Percentiles rank a stretch among this genome's conserved stretches.
These are phyloP conservation scores for Styphnolobium japonicum DNA, from an alignment of 306 rosid genomes.

Conservation along the genomic window DNA sequence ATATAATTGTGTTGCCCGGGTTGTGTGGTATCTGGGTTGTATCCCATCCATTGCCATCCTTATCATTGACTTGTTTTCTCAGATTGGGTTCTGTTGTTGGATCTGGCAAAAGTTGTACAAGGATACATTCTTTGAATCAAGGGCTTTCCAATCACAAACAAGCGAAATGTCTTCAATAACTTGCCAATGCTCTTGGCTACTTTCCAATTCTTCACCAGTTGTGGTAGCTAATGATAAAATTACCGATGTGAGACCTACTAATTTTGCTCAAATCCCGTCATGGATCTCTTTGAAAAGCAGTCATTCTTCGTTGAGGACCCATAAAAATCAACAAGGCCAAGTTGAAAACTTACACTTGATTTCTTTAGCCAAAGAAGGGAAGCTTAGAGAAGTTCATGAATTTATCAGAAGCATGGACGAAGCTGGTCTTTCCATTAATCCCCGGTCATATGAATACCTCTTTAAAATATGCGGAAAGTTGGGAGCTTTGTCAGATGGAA, in stretches of 20 bases:
- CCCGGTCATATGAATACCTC: conserved; percentile 40
- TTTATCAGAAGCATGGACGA: conserved; percentile 47
- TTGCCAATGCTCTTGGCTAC: conserved; percentile 14
- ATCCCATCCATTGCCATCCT: not conserved
- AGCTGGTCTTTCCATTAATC: conserved; percentile 41
- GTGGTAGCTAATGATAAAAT: conserved; percentile 17
- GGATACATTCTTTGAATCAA: not conserved
- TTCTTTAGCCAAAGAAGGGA: conserved; percentile 54
- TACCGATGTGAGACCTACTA: conserved; percentile 26
- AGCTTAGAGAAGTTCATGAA: conserved; percentile 45
- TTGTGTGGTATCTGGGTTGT: not conserved
- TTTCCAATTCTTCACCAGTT: conserved; percentile 15
- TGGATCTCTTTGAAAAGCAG: conserved; percentile 49
- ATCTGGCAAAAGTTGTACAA: not conserved
- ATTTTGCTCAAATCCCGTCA: conserved; percentile 49
- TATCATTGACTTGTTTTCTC: not conserved
- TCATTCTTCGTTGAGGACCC: conserved; percentile 6
- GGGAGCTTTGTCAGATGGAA: conserved; percentile 42
- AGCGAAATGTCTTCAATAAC: conserved; percentile 38
- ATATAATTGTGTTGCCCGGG: not conserved
- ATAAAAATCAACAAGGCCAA: conserved; percentile 28
- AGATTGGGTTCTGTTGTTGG: conserved; percentile 15
- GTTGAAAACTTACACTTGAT: conserved; percentile 57
- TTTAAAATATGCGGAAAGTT: conserved; percentile 46
- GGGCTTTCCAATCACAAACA: not conserved